Evolutionary conservation across 2,329 filamentous ascomycete species (phyloP), one percentile per base, ranked within the genome.

Genomic region (Diaporthe humulicola): DNA sequence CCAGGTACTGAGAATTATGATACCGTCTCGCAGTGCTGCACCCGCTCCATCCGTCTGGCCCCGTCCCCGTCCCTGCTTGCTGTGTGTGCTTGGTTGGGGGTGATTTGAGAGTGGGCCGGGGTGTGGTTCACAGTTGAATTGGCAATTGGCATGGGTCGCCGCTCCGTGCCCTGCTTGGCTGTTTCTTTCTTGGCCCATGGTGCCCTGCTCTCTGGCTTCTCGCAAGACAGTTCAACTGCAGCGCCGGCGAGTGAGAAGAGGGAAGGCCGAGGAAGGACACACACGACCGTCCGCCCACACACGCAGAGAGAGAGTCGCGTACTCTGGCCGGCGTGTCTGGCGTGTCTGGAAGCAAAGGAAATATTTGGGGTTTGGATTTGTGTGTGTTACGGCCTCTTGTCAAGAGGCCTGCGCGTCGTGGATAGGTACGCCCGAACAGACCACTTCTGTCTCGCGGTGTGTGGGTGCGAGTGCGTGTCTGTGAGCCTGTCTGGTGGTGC

Each of bases 151-250:
- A 66, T 56, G 70, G 61, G 48, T 64, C 40, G 40, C 45, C 38
- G 38, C 60, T 58, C 54, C 70, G 48, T 40, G 42, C 48, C 60
- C 56, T 70, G 71, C 74, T 75, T 75, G 74, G 64, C 74, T 57
- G 54, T 54, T 60, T 64, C 58, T 71, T 61, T 70, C 52, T 70
- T 74, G 56, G 73, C 69, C 66, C 67, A n/a, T 28, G 48, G 73
- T 64, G 73, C 73, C 73, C 67, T 74, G 67, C 57, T 64, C 73
- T 70, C 57, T 71, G 67, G 61, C n/a, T n/a, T 56, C 67, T 60
- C 57, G 48, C 48, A 45, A 50, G 38, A 72, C 70, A 42, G 48
- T 28, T n/a, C n/a, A n/a, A n/a, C n/a, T 61, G 45, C 48, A 45
- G 70, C 45, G 40, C 45, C 56, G 54, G 45, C 57, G 40, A 15